Evolutionary conservation across 1,284 basidiomycete genomes (phyloP).

Genomic region (Boletus holoroseus): DNA sequence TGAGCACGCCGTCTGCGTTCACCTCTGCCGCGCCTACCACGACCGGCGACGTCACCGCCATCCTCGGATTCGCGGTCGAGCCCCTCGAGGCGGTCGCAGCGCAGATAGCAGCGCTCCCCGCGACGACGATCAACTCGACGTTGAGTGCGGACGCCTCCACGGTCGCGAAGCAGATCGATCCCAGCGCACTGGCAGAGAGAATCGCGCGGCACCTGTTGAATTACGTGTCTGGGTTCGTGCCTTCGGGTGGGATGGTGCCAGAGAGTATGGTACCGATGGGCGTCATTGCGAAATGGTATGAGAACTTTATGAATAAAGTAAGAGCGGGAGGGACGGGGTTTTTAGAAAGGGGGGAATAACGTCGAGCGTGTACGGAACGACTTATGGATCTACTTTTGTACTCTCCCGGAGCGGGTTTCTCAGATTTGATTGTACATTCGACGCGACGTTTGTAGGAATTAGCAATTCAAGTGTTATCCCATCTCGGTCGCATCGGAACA

Average conservation of each 20-base stretch:
- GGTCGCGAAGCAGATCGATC: conserved; percentile 29
- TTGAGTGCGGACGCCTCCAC: conserved; percentile 8
- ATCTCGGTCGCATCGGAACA: background rate
- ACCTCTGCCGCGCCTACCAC: conserved; percentile 36
- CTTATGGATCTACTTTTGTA: background rate
- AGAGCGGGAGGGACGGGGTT: conserved; percentile 67
- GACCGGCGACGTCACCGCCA: conserved; percentile 52
- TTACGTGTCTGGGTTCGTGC: conserved; percentile 73
- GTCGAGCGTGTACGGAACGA: background rate
- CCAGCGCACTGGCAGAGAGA: conserved; percentile 51
- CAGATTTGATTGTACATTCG: background rate
- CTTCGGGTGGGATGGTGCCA: conserved; percentile 48
- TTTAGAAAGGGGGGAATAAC: conserved; percentile 61
- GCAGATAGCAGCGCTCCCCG: conserved; percentile 48
- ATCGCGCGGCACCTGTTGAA: conserved; percentile 78
- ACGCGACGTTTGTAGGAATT: background rate
- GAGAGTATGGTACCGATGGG: conserved; percentile 72
- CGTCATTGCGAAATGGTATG: conserved; percentile 78
- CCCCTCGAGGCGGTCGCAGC: conserved; percentile 54
- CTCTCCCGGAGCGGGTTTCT: too few relatives aligned
- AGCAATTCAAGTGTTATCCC: background rate
- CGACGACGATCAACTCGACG: conserved; percentile 35
- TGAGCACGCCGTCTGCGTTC: conserved; percentile 53
- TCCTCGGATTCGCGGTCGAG: conserved; percentile 69
- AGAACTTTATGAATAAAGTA: conserved; percentile 70